Conservation (phyloP, 495 filamentous ascomycete genomes). For the Penicillium pulvis region DNA sequence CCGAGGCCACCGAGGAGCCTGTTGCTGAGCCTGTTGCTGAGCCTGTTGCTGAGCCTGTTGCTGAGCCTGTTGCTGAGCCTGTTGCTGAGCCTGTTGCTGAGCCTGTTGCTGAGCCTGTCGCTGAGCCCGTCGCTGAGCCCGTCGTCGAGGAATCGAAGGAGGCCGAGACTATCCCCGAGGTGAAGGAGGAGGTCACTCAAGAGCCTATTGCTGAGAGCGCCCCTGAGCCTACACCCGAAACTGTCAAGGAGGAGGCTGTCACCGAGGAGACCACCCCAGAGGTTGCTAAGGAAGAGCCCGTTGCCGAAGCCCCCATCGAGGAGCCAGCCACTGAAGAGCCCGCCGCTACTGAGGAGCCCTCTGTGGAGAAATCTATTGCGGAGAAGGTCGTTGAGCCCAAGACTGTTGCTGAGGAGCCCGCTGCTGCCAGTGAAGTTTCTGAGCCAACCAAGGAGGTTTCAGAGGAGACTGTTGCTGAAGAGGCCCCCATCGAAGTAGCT, state of each 20-base stretch:
- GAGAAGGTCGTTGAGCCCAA: conserved; percentile 9
- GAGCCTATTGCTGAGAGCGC: not conserved
- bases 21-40: not conserved
- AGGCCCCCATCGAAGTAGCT: conserved; percentile 4
- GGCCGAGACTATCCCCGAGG: not conserved
- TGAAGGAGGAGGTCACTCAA: not conserved
- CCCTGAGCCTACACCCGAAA: conserved; percentile 5
- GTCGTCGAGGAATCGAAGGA: not conserved
- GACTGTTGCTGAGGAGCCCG: conserved; percentile 9
- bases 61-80: not conserved
- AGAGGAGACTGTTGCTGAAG: not conserved
- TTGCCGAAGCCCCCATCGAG: not conserved
- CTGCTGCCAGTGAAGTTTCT: not conserved
- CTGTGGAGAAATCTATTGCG: conserved; percentile 12
- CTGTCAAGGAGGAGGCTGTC: conserved; percentile 2
- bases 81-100: not conserved
- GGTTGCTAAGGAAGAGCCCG: conserved; percentile 12
- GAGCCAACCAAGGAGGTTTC: not conserved
- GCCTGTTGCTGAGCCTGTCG: not conserved
- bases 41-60: not conserved
- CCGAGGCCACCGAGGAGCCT: not conserved
- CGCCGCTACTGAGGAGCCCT: conserved; percentile 5
- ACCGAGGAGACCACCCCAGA: not conserved
- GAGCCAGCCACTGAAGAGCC: conserved; percentile 15
- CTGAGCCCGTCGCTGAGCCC: not conserved